Evolutionary conservation across 441 rosid genomes (phyloP), one percentile per base, ranked within the genome.

Genomic region (Eruca vesicaria): DNA sequence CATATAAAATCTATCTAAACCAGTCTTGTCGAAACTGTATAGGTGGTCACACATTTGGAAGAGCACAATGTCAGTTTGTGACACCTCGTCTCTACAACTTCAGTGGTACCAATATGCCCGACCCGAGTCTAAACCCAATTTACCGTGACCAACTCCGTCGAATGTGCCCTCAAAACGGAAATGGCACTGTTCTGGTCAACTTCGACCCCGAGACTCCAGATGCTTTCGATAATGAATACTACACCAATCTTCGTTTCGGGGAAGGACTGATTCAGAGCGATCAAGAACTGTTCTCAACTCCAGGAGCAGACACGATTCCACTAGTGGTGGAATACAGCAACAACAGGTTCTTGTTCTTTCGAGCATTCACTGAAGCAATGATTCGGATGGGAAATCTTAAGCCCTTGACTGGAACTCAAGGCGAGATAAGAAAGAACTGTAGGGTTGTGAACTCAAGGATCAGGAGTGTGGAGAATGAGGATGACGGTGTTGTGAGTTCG

Each of bases 11-110:
- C 15, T 75, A 38, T 35, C 45, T 50, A 36, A 75, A 36, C 20
- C 1, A 6, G 63, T 12, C 33, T 28, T 23, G 43, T 59, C 18
- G 28, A 67, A 66, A 56, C 45, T 53, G 21, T 55, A 55, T 67
- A 73, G 91, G 90, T 20, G 88, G 84, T 3, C 92, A 88, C 73
- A 86, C 89, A 3, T 84, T 88, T 63, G 89, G 89, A 80, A 81
- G 71, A 8, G 89, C 85, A 5, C 26, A 23, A 23, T 23, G 26
- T 23, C 26, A 23, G 3, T 23, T 23, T 23, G 26, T 23, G 26
- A 23, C 26, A 23, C 26, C 26, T 23, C 26, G 26, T 23, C 26
- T 23, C 26, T 23, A 23, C 26, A 23, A 23, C 76, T 86, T 84
- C 81, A 80, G 53, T 6, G 79, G 82, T 70, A 88, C 84, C 16